Conservation (phyloP, 23 red algal genomes). For the Gracilaria vermiculophylla region DNA sequence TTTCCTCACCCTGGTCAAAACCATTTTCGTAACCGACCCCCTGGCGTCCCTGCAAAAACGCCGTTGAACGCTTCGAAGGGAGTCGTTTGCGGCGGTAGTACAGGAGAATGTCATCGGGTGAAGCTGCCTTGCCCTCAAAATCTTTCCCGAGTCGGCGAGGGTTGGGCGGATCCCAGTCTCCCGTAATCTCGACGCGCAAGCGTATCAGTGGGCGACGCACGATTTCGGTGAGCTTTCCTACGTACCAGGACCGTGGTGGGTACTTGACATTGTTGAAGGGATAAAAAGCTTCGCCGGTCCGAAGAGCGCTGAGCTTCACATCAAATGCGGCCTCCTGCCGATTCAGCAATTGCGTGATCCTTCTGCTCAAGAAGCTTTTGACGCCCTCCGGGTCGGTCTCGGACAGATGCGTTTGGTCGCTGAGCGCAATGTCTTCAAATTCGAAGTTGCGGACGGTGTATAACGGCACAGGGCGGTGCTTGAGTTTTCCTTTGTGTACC, state of each 20-base stretch:
- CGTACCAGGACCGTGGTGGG: conserved; percentile 31
- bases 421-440: conserved; percentile 72
- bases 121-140: conserved; percentile 81
- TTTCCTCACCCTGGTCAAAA: conserved; percentile 31
- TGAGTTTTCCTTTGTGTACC: conserved; percentile 50
- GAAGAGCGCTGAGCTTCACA: conserved; percentile 28
- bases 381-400: conserved; percentile 53
- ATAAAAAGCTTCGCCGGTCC: conserved; percentile 2
- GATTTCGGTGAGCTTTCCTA: conserved; percentile 9
- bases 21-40: background rate
- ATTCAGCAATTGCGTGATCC: conserved; percentile 34
- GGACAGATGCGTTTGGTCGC: conserved; percentile 18
- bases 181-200: conserved; percentile 81
- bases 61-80: background rate
- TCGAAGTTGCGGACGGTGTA: conserved; percentile 85
- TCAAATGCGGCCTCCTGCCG: conserved; percentile 64
- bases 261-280: conserved; percentile 25
- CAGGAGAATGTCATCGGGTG: conserved; percentile 70
- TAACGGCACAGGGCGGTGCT: conserved; percentile 75
- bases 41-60: conserved; percentile 22
- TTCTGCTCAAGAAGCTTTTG: conserved; percentile 38
- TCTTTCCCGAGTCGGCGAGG: conserved; percentile 82
- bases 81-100: conserved; percentile 60
- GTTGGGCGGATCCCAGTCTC: conserved; percentile 62
- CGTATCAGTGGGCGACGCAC: conserved; percentile 86